A percentile compares a stretch with the other conserved stretches of the same genome.
These are phyloP conservation scores for Camellia granthamiana DNA, from an alignment of 148 eudicot genomes.

Conservation along the genomic window DNA sequence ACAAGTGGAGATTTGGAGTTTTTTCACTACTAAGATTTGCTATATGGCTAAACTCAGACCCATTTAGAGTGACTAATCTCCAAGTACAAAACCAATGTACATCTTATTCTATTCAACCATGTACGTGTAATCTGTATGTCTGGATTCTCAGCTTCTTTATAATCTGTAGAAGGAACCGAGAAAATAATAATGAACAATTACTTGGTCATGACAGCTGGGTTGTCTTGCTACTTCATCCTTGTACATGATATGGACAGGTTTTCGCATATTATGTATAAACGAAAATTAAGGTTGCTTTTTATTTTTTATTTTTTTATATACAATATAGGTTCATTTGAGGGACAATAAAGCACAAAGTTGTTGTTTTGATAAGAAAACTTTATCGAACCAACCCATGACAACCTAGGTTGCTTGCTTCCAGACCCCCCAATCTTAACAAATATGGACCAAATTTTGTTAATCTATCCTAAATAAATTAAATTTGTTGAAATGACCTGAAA, in stretches of 20 bases:
- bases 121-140: background rate
- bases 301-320: no score
- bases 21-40: background rate
- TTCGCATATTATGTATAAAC: no score
- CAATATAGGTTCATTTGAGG: no score
- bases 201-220: background rate
- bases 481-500: no score
- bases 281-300: no score
- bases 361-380: no score
- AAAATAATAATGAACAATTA: background rate
- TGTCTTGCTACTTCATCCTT: background rate
- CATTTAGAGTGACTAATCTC: background rate
- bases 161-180: background rate
- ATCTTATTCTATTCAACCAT: background rate
- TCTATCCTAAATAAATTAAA: no score
- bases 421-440: no score
- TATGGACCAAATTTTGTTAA: no score
- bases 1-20: background rate
- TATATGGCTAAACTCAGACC: background rate
- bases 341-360: no score
- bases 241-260: background rate
- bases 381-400: no score
- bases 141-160: background rate
- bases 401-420: no score
- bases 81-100: background rate